Evolutionary conservation across 163 green algal species (phyloP), one percentile per base, ranked within the genome.

Genomic region (Chloromonas sp.): DNA sequence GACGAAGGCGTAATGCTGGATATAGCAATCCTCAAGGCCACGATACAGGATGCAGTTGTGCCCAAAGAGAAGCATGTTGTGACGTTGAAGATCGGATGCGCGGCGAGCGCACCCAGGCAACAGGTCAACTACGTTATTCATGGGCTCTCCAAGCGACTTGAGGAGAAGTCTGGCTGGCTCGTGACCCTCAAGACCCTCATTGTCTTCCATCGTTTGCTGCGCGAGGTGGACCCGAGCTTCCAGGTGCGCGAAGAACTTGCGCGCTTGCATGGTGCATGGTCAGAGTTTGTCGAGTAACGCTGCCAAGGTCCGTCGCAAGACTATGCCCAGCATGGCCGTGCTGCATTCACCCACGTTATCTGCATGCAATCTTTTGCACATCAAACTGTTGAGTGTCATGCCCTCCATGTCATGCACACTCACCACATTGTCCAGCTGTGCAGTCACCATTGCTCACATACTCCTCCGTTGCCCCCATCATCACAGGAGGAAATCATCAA

Each of bases 11-110:
- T 84, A 70, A 57, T 61, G 3, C 13, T 98, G 58, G 94, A 97
- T 83, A 89, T 98, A 2, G 94, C 94, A 3, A 87, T 97, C 3
- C 89, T 96, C 70, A 98, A 97, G 88, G 91, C 94, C 14, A 97
- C 94, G 81, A 57, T 92, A 71, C 81, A 90, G 86, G 83, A 96
- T 88, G 91, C 95, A 81, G 91, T 96, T 0, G 89, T 94, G 60
- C 94, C 94, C 2, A 97, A 98, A 86, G 94, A 98, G 87, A 98
- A 97, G 90, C 94, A 97, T 80, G 95, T 97, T 2, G 87, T 87
- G 15, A 96, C 90, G 3, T 88, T 96, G 58, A 94, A 94, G 87
- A 83, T 88, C 0, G 93, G 89, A 58, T 95, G 85, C 86, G 87
- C 58, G 15, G 85, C 57, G 1, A 71, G 78, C 0, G 70, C 87